phyloP scores from a whole-genome alignment of 2,329 filamentous ascomycete genomes.

The Paecilomyces dactylethromorphus region DNA sequence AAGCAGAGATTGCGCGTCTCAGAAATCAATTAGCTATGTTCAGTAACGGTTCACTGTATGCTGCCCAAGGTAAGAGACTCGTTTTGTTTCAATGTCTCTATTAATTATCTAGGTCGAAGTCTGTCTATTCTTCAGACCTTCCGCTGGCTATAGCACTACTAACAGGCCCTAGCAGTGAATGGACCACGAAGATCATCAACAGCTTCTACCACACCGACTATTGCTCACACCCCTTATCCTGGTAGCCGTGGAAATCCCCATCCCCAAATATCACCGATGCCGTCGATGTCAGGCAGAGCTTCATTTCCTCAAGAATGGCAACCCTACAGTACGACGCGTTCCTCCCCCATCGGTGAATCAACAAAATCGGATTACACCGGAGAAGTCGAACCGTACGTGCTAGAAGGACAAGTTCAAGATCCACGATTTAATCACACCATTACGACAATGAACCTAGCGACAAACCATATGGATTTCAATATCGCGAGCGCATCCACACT shows the following conservation, averaged over 20 bases:
- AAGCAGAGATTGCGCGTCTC: conserved; percentile 49
- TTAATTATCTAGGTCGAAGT: background rate
- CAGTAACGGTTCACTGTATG: conserved; percentile 11
- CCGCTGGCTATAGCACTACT: background rate
- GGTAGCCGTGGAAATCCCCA: conserved; percentile 4
- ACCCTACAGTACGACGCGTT: conserved; percentile 2
- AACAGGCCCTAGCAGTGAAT: background rate
- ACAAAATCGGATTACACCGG: background rate
- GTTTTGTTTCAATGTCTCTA: background rate
- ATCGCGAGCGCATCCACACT: background rate
- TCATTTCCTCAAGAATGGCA: conserved; percentile 8
- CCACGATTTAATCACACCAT: background rate
- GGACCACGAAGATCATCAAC: conserved; percentile 8
- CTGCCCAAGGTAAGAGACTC: conserved; percentile 1
- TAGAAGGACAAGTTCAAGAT: background rate
- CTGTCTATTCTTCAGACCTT: background rate
- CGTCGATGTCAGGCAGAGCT: conserved; percentile 4
- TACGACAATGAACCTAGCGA: background rate
- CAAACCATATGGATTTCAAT: background rate
- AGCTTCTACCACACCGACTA: conserved; percentile 7
- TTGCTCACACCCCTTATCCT: conserved; percentile 7
- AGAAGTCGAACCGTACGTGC: conserved; percentile 1
- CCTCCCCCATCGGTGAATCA: background rate
- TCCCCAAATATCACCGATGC: conserved; percentile 3
- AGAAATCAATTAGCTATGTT: conserved; percentile 39